Base-by-base conservation (phyloP, 805 yeast genomes). In the Suhomyces sp. region DNA sequence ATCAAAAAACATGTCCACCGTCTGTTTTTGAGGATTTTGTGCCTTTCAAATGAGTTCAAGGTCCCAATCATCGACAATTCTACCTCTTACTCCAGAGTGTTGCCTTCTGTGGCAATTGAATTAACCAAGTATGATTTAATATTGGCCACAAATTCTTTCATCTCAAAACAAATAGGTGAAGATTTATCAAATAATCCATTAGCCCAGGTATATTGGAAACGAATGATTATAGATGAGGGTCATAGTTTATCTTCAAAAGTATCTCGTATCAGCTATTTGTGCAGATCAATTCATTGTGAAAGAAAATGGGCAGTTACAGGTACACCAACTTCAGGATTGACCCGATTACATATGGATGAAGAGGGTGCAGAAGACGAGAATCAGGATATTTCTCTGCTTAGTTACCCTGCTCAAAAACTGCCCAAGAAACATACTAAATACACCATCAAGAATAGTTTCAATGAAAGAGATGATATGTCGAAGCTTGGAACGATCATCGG, bases 291-390 rank as follows among this genome's bases (percentile, higher is more conserved):
- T 29, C 53, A 58, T 31, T 74, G 75, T 6, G 90, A 82, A 48
- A 65, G 87, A 33, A 68, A 75, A 40, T 82, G 90, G 90, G 79
- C 81, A 0, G 85, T 82, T 1, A 77, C 84, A 0, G 88, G 90
- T 19, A 82, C 90, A 0, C 88, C 88, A 4, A 81, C 88, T 0
- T 71, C 83, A 0, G 90, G 90, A 0, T 58, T 82, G 34, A 79
- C 88, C 0, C 70, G 69, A 28, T 50, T 79, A 6, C 74, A 77
- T 43, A 71, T 80, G 65, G 65, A 65, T 33, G 68, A 68, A 33
- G 51, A 50, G 16, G 49, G 51, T 11, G 38, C 41, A 11, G 38
- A 40, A 10, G 15, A 19, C 11, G 31, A 33, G 17, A 47, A 50
- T 15, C 24, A 19, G n/a, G 27, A 31, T 11, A n/a, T n/a, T n/a